Conservation (phyloP, 257 asterid species). For the Solanum piurae region DNA sequence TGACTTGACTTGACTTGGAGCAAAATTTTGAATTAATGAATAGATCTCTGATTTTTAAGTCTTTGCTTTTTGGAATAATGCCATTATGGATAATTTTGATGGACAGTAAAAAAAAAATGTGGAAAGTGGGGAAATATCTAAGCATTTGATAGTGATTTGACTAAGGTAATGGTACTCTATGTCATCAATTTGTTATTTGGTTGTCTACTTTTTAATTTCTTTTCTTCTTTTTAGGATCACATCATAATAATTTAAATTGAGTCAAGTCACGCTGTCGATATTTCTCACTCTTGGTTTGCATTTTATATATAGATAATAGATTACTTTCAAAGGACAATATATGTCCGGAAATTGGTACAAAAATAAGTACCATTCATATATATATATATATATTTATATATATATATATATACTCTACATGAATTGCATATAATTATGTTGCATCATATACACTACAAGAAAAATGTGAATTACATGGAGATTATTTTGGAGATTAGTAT, state of each 20-base stretch:
- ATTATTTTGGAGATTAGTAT: too few species aligned
- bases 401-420: not conserved
- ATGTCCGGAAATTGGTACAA: not conserved
- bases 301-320: not conserved
- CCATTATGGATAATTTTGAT: not conserved
- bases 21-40: not conserved
- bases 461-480: too few species aligned
- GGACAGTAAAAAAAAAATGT: not conserved
- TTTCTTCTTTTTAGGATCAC: not conserved
- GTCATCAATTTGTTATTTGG: slow-evolving; percentile 1
- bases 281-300: not conserved
- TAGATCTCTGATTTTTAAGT: not conserved
- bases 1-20: slow-evolving; percentile 1
- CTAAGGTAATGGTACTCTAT: not conserved
- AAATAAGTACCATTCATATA: not conserved
- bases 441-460: not conserved
- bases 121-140: not conserved
- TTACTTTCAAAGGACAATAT: slow-evolving; percentile 11
- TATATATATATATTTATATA: too few species aligned
- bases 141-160: not conserved
- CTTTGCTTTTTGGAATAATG: not conserved
- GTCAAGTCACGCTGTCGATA: not conserved
- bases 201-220: not conserved
- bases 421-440: not conserved
- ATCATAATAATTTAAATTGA: not conserved